Percentiles rank a stretch among this genome's conserved stretches.
Conservation (phyloP, 306 rosid genomes). For the Cucurbita ficifolia region DNA sequence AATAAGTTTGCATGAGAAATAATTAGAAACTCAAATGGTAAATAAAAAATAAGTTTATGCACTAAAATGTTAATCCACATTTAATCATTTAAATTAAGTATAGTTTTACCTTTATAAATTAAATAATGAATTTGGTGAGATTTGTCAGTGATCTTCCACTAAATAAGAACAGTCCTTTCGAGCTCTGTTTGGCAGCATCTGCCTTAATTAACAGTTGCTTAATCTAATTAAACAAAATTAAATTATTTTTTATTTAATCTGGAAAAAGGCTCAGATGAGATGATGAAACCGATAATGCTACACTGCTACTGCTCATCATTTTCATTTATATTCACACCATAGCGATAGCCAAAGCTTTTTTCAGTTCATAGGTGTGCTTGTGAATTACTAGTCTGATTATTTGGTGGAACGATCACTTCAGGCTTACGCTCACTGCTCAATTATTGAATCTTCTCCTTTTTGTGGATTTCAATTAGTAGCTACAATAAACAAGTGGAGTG, state of each 20-base stretch:
- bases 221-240: neutral
- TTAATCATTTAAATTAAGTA: neutral
- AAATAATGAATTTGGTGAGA: neutral
- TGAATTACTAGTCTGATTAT: neutral
- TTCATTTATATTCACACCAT: neutral
- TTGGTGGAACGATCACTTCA: slow-evolving; percentile 5
- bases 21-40: neutral
- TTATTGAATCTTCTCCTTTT: neutral
- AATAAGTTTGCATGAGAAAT: neutral
- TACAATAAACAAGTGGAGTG: neutral
- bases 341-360: neutral
- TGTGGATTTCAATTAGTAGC: neutral
- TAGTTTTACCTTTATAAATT: neutral
- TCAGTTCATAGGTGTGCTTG: neutral
- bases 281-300: neutral
- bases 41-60: too few species aligned
- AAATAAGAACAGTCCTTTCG: neutral
- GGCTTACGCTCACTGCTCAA: neutral
- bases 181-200: neutral
- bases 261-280: neutral
- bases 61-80: too few species aligned
- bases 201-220: neutral
- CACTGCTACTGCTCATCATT: neutral
- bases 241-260: neutral
- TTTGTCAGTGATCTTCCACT: neutral